Percentiles rank a stretch among this genome's conserved stretches.
Evolutionary conservation across 2,329 filamentous ascomycete species (phyloP).

Genomic region (Fragosphaeria purpurea): DNA sequence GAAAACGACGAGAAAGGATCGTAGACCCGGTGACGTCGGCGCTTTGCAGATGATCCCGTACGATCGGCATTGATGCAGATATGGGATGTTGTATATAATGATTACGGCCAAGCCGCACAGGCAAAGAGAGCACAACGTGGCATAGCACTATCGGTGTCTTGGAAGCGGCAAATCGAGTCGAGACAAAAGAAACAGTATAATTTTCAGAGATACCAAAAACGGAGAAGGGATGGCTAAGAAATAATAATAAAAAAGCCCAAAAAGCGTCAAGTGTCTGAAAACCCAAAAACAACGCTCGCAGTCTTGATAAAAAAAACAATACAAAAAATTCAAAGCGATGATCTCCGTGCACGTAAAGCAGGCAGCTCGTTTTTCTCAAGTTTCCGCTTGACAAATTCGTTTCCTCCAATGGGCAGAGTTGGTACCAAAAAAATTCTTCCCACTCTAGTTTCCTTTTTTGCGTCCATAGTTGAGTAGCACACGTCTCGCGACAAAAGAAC

Average conservation of each 20-base stretch:
- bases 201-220: background rate
- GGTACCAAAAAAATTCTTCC: no score
- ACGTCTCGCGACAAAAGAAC: no score
- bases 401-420: no score
- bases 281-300: no score
- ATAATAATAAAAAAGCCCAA: background rate
- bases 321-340: background rate
- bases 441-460: no score
- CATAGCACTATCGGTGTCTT: background rate
- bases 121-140: background rate
- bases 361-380: no score
- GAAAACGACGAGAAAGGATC: background rate
- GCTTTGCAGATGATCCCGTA: no score
- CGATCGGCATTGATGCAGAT: conserved; percentile 1
- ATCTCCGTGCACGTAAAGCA: no score
- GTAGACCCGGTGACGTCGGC: background rate
- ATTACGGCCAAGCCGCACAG: background rate
- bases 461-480: no score
- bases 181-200: background rate
- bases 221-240: background rate
- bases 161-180: no score
- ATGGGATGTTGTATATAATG: background rate
- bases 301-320: background rate
- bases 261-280: no score
- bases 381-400: no score